Evolutionary conservation across 2,329 filamentous ascomycete genomes (phyloP).

Genomic region (Emergomyces africanus): DNA sequence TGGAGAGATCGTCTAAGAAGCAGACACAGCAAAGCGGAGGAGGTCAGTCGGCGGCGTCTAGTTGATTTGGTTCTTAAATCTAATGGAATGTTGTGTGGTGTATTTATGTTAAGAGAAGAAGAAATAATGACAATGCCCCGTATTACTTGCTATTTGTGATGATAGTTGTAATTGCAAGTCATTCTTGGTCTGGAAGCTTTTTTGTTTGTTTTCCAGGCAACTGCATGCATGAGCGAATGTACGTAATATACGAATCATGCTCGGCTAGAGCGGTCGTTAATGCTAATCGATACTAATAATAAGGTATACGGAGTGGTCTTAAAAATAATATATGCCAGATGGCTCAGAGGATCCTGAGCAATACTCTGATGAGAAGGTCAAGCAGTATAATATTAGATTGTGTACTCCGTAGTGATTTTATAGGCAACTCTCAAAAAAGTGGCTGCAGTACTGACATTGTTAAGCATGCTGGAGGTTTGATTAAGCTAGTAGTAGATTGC

Average conservation of each 20-base stretch:
- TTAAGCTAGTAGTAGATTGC: too few species aligned
- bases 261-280: too few species aligned
- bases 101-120: not conserved
- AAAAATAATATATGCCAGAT: too few species aligned
- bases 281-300: too few species aligned
- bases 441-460: too few species aligned
- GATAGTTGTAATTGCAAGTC: not conserved
- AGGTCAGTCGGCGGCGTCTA: conserved; percentile 3
- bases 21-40: not conserved
- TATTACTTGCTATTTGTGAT: not conserved
- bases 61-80: not conserved
- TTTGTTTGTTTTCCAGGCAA: not conserved
- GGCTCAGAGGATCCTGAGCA: too few species aligned
- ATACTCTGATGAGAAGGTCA: too few species aligned
- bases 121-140: not conserved
- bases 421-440: too few species aligned
- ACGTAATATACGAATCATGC: not conserved
- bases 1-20: not conserved
- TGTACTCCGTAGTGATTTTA: too few species aligned
- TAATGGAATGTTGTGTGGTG: not conserved
- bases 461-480: too few species aligned
- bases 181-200: not conserved
- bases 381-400: too few species aligned
- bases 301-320: too few species aligned
- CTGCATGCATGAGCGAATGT: not conserved